Evolutionary conservation across 805 yeast genomes (phyloP).

Genomic region (Candida ascalaphidarum): DNA sequence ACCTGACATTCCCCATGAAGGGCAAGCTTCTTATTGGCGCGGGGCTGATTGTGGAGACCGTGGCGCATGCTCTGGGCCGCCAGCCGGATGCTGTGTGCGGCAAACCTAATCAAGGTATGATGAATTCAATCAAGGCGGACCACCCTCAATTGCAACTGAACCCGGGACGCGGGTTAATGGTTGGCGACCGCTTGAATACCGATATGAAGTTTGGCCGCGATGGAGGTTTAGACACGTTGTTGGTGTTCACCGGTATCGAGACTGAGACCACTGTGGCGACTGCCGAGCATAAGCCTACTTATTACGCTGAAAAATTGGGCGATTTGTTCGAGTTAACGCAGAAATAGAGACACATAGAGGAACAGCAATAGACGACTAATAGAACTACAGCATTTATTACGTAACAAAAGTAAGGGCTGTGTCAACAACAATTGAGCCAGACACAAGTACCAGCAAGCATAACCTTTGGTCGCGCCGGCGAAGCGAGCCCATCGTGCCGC

Average conservation of each 20-base stretch:
- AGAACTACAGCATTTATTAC: not conserved
- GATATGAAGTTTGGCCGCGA: constrained; percentile 88
- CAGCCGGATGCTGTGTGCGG: constrained; percentile 81
- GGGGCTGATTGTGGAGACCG: constrained; percentile 78
- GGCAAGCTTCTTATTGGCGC: constrained; percentile 91
- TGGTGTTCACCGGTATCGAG: constrained; percentile 91
- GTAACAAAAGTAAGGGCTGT: no score
- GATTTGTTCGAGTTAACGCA: constrained; percentile 50
- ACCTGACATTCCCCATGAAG: constrained; percentile 87
- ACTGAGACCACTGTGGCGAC: constrained; percentile 50
- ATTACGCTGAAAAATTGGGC: constrained; percentile 64
- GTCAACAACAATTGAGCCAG: no score
- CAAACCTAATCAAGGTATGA: constrained; percentile 84
- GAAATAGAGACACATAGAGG: not conserved
- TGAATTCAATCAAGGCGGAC: constrained; percentile 76
- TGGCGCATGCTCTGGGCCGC: constrained; percentile 69
- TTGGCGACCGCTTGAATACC: constrained; percentile 92
- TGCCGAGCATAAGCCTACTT: constrained; percentile 47
- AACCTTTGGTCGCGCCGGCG: no score
- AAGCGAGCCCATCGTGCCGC: no score
- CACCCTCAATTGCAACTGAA: constrained; percentile 39
- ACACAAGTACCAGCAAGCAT: no score
- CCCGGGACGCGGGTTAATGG: constrained; percentile 67
- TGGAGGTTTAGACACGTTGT: constrained; percentile 78
- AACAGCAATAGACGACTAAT: no score